phyloP scores from a whole-genome alignment of 768 basidiomycete species.

The Trametopsis cervina region DNA sequence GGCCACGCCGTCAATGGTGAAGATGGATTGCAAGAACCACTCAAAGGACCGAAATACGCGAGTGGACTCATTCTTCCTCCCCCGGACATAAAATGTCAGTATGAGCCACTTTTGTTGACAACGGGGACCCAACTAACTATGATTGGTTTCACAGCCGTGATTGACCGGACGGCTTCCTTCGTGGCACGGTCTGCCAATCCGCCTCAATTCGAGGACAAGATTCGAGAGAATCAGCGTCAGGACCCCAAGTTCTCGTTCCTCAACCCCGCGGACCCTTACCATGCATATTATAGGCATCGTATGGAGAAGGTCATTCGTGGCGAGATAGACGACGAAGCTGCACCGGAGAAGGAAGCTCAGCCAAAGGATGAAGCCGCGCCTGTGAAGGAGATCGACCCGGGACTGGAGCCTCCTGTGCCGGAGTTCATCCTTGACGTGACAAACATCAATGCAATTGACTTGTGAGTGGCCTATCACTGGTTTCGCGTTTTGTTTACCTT shows the following conservation, averaged over 20 bases:
- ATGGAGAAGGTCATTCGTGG: conserved; percentile 79
- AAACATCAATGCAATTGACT: conserved; percentile 79
- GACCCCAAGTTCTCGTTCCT: conserved; percentile 99
- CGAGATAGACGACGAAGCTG: conserved; percentile 57
- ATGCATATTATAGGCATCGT: conserved; percentile 94
- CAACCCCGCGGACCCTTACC: conserved; percentile 94
- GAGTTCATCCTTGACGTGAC: conserved; percentile 86
- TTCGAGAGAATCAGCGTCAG: conserved; percentile 90
- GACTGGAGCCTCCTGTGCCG: conserved; percentile 68
- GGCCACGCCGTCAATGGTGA: conserved; percentile 34
- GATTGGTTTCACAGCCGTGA: conserved; percentile 58
- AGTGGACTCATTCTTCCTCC: conserved; percentile 92
- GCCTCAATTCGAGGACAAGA: conserved; percentile 91
- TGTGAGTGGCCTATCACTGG: conserved; percentile 49
- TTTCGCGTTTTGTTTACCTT: neutral
- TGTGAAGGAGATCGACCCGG: conserved; percentile 50
- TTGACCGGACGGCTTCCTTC: conserved; percentile 89
- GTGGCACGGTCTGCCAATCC: conserved; percentile 94
- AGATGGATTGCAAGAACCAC: conserved; percentile 35
- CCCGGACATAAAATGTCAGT: conserved; percentile 88
- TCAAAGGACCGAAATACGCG: conserved; percentile 44
- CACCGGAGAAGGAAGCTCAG: conserved; percentile 40
- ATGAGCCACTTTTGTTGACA: neutral
- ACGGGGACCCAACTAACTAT: neutral
- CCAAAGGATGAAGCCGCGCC: conserved; percentile 22